A percentile compares a stretch with the other conserved stretches of the same genome.
Evolutionary conservation across 23 red algal species (phyloP).

Genomic region (Cyanidioschyzon merolae): DNA sequence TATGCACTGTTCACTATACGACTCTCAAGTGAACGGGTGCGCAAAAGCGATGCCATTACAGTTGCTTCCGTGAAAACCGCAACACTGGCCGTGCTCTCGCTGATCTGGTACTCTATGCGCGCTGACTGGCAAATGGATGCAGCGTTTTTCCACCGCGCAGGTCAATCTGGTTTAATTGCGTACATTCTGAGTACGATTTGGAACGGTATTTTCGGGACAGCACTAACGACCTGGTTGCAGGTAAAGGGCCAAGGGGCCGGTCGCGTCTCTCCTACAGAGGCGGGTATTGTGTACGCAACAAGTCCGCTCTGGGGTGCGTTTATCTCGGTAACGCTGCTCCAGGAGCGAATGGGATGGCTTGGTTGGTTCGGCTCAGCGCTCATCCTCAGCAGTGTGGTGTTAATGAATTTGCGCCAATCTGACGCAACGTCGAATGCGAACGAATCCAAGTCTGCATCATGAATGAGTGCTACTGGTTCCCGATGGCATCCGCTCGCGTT

Average conservation of each 20-base stretch:
- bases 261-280: not conserved
- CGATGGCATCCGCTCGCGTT: no score
- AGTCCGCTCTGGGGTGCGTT: constrained; percentile 9
- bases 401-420: not conserved
- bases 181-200: constrained; percentile 1
- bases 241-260: not conserved
- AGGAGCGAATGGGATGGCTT: not conserved
- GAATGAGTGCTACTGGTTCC: no score
- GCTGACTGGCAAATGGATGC: not conserved
- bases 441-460: no score
- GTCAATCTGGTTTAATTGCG: not conserved
- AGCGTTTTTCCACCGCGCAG: not conserved
- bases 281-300: constrained; percentile 1
- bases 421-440: no score
- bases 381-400: not conserved
- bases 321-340: not conserved
- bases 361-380: not conserved
- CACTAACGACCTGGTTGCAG: constrained; percentile 11
- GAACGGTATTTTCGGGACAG: constrained; percentile 9
- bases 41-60: not conserved
- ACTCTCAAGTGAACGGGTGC: not conserved
- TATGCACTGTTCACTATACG: not conserved
- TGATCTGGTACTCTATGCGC: not conserved
- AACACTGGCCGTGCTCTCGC: not conserved
- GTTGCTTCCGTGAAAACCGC: not conserved